Evolutionary conservation across 768 basidiomycete species (phyloP), one percentile per base, ranked within the genome.

Genomic region (Suillus subluteus): DNA sequence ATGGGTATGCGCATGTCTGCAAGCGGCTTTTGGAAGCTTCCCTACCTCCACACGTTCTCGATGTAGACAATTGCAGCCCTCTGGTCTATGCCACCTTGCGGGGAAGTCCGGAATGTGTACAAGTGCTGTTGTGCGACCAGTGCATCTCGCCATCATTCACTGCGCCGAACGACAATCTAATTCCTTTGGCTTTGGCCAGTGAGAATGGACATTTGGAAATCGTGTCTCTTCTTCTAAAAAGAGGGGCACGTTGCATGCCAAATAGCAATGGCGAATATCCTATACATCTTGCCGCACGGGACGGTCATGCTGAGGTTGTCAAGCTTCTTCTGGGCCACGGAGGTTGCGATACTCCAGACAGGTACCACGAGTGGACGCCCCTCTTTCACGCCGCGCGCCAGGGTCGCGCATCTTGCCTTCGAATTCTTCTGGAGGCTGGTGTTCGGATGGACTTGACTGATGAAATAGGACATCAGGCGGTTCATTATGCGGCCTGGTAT

Each of bases 301-400:
- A 95, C 74, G 98, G 98, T 4, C 96, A 98, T 69, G 86, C 85
- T 9, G 87, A 89, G n/a, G 87, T 98, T 23, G 97, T 96, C 76
- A 83, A 80, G 66, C 78, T 95, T 8, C 86, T 99, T 41, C 80
- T 95, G 5, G 82, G 82, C 38, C 87, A 87, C 48, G 90, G 88
- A 59, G 94, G 89, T 46, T 94, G 90, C 88, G 95, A 94, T 77
- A 83, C 86, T 9, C 89, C 91, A 1, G 98, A 99, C 83, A 99
- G 96, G 79, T 99, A 97, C 78, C 92, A 97, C 74, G 95, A 98
- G 76, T 98, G 97, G 95, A 99, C 96, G 8, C 98, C 98, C 32
- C 83, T 99, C 54, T 95, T 96, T 74, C 96, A 99, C 77, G 95
- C 98, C 3, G 91, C 96, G 6, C 90, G 94, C 44, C 91, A 95